phyloP scores from a whole-genome alignment of 495 filamentous ascomycete species.

The Cetradonia linearis region DNA sequence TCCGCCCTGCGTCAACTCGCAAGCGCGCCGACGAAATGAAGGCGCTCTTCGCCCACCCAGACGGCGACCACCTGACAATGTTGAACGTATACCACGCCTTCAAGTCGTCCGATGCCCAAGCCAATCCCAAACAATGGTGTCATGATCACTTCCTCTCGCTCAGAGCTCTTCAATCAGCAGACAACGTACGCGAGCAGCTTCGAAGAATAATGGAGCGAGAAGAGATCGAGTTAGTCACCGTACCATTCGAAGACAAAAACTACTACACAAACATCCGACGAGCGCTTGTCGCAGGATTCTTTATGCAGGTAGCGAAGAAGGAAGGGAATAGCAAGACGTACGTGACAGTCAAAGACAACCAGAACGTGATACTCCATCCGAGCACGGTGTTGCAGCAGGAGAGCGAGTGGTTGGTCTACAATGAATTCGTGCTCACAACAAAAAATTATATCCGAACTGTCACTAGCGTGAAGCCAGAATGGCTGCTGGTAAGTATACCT shows the following conservation, averaged over 20 bases:
- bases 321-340: conserved; percentile 70
- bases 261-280: conserved; percentile 97
- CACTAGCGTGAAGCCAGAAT: conserved; percentile 61
- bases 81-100: conserved; percentile 98
- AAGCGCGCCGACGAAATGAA: conserved; percentile 99
- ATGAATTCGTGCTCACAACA: conserved; percentile 94
- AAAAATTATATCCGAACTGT: conserved; percentile 81
- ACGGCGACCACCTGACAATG: conserved; percentile 92
- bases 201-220: conserved; percentile 92
- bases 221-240: conserved; percentile 74
- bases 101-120: conserved; percentile 62
- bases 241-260: conserved; percentile 85
- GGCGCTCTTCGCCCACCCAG: conserved; percentile 76
- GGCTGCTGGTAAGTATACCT: conserved; percentile 67
- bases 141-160: conserved; percentile 94
- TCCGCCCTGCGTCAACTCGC: conserved; percentile 69
- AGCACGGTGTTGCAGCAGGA: conserved; percentile 77
- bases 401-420: conserved; percentile 94
- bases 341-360: conserved; percentile 87
- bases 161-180: conserved; percentile 79
- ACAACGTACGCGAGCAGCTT: conserved; percentile 85
- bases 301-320: conserved; percentile 99
- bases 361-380: conserved; percentile 84
- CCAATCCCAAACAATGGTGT: conserved; percentile 80
- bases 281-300: conserved; percentile 91